Conservation (phyloP, 83 land plant species). For the Diphasiastrum complanatum region DNA sequence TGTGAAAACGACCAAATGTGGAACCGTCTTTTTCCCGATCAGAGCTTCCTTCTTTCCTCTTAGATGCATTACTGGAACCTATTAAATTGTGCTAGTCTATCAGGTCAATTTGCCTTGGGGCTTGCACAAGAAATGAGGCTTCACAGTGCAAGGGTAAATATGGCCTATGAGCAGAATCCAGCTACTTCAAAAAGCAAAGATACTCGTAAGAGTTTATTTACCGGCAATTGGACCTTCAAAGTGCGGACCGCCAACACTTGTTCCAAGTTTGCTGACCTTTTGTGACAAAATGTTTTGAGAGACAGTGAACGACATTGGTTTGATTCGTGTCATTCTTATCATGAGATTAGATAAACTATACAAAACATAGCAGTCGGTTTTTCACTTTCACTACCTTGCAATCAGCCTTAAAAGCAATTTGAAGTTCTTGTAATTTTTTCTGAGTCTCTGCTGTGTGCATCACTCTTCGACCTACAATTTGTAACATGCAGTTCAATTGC, state of each 20-base stretch:
- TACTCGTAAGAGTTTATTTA: too few relatives aligned
- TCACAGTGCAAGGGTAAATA: too few relatives aligned
- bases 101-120: not conserved
- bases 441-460: slow-evolving; percentile 41
- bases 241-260: not conserved
- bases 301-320: too few relatives aligned
- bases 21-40: slow-evolving; percentile 34
- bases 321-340: not conserved
- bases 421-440: slow-evolving; percentile 46
- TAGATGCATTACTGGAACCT: not conserved
- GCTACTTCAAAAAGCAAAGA: too few relatives aligned
- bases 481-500: not conserved
- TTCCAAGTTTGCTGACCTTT: not conserved
- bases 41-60: not conserved
- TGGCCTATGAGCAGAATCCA: too few relatives aligned
- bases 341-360: not conserved
- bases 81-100: not conserved
- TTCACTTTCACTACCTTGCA: slow-evolving; percentile 24
- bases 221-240: too few relatives aligned
- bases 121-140: too few relatives aligned
- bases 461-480: slow-evolving; percentile 57
- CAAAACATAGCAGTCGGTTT: too few relatives aligned
- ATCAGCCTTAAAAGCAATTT: slow-evolving; percentile 33
- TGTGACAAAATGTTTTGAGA: too few relatives aligned
- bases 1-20: slow-evolving; percentile 48